A percentile compares a stretch with the other conserved stretches of the same genome.
Conservation (phyloP, 768 basidiomycete genomes). For the Suillus subaureus region DNA sequence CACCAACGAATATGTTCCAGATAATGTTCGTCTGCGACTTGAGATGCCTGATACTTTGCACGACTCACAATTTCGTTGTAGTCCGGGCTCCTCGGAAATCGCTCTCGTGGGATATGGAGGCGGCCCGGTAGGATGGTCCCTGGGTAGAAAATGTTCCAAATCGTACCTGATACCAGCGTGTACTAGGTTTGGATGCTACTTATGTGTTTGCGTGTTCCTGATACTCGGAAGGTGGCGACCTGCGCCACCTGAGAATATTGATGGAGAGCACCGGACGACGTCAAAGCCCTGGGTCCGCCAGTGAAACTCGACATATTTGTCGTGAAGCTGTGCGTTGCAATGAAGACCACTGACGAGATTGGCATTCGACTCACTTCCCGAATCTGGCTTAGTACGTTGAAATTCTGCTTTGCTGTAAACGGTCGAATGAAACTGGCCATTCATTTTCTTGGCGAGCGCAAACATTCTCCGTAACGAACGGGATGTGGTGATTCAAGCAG, state of each 20-base stretch:
- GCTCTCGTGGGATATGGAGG: neutral
- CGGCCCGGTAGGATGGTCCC: conserved; percentile 37
- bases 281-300: conserved; percentile 40
- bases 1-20: neutral
- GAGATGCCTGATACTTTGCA: neutral
- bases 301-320: conserved; percentile 31
- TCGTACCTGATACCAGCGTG: conserved; percentile 33
- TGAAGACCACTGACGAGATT: neutral
- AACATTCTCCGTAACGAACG: neutral
- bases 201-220: conserved; percentile 29
- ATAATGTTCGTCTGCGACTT: neutral
- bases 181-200: neutral
- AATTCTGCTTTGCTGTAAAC: conserved; percentile 11
- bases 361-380: neutral
- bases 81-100: conserved; percentile 2
- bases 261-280: conserved; percentile 38
- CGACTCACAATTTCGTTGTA: neutral
- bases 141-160: conserved; percentile 42
- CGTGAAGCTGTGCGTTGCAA: conserved; percentile 23
- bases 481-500: neutral
- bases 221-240: conserved; percentile 29
- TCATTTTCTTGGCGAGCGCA: neutral
- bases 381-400: neutral
- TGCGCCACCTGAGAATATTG: conserved; percentile 31
- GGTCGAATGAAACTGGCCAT: neutral